Conservation (phyloP, 768 basidiomycete species). For the Filobasidium wieringae region DNA sequence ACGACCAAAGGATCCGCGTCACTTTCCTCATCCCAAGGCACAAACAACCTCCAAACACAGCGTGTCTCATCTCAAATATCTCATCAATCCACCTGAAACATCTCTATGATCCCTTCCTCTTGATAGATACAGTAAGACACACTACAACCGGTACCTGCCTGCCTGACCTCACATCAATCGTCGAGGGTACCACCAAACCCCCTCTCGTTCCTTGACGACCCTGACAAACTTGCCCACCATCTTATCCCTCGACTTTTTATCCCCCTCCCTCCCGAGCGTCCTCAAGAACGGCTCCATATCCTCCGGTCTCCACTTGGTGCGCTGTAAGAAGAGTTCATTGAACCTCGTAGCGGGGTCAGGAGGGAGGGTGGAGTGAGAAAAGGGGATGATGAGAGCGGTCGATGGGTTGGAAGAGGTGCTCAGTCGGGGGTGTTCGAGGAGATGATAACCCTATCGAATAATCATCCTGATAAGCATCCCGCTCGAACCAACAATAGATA, state of each 20-base stretch:
- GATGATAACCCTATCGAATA: slow-evolving; percentile 57
- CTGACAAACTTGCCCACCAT: slow-evolving; percentile 75
- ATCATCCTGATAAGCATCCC: not conserved
- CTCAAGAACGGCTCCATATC: slow-evolving; percentile 71
- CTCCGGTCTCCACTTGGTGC: slow-evolving; percentile 46
- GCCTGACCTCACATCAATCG: slow-evolving; percentile 10
- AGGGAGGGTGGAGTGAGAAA: slow-evolving; percentile 63
- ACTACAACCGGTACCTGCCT: no score
- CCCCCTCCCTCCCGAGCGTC: slow-evolving; percentile 58
- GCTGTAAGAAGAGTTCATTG: slow-evolving; percentile 63
- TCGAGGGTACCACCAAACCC: slow-evolving; percentile 49
- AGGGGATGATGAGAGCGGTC: slow-evolving; percentile 50
- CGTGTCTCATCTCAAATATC: no score
- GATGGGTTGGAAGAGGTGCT: slow-evolving; percentile 19
- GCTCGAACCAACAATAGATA: not conserved
- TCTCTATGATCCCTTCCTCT: no score
- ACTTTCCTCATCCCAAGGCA: no score
- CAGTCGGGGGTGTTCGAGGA: slow-evolving; percentile 44
- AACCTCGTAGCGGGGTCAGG: slow-evolving; percentile 70
- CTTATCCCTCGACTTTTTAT: slow-evolving; percentile 75
- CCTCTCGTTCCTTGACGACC: slow-evolving; percentile 57
- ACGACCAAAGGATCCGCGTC: no score
- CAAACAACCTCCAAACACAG: no score
- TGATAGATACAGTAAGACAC: no score
- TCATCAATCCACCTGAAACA: no score